These are phyloP conservation scores for Fusarium keratoplasticum DNA, from an alignment of 2,329 filamentous ascomycete species.

Conservation along the genomic window DNA sequence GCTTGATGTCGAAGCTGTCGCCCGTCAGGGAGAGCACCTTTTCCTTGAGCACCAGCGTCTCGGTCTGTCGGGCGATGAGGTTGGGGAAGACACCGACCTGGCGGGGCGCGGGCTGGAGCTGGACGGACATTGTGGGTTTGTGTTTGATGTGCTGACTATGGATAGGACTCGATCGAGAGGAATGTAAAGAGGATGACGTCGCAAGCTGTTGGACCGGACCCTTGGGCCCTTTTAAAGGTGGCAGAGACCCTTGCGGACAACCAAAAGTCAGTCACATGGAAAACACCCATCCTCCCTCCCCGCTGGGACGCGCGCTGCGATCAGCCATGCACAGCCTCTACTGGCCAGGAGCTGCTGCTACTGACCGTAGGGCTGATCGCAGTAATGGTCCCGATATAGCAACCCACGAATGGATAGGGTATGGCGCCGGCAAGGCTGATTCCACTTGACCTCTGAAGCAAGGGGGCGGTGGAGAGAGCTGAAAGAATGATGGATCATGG, in stretches of 20 bases:
- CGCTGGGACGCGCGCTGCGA: neutral
- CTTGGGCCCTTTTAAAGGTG: neutral
- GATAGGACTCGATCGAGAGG: neutral
- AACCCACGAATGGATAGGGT: neutral
- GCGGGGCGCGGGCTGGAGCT: conserved; percentile 47
- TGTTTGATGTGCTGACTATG: neutral
- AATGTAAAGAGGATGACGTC: neutral
- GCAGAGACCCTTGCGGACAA: neutral
- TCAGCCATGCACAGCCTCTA: neutral
- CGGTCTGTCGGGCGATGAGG: conserved; percentile 52
- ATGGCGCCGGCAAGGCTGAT: conserved; percentile 1
- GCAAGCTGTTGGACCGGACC: neutral
- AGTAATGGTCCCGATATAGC: neutral
- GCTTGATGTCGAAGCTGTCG: conserved; percentile 73
- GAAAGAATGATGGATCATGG: neutral
- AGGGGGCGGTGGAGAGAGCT: neutral
- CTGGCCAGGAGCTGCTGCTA: neutral
- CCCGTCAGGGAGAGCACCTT: conserved; percentile 71
- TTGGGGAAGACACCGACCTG: conserved; percentile 55
- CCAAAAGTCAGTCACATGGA: neutral
- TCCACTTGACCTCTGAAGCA: neutral
- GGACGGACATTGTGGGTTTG: conserved; percentile 4
- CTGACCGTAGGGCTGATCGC: conserved; percentile 1
- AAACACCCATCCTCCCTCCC: neutral
- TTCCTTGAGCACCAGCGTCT: conserved; percentile 69